Conservation (phyloP, 164 flowering plant genomes). For the Stephania japonica region DNA sequence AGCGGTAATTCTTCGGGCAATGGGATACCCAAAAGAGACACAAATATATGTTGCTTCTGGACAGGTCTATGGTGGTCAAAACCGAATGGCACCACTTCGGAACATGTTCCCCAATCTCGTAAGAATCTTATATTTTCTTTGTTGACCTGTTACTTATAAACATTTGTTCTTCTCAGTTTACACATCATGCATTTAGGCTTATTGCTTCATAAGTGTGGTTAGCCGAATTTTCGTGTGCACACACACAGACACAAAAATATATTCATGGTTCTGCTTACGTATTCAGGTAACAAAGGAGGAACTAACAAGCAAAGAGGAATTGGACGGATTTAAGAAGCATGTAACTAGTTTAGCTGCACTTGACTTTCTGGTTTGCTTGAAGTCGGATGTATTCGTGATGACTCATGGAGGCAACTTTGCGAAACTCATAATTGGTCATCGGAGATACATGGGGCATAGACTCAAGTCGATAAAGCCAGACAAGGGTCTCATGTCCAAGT, state of each 20-base stretch:
- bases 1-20: constrained; percentile 91
- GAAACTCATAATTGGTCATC: constrained; percentile 83
- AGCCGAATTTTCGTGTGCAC: background rate
- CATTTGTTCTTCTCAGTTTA: background rate
- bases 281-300: constrained; percentile 92
- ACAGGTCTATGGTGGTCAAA: constrained; percentile 95
- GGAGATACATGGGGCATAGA: constrained; percentile 90
- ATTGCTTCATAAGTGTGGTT: background rate
- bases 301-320: constrained; percentile 66
- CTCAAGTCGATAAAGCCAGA: constrained; percentile 93
- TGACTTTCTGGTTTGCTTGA: constrained; percentile 91
- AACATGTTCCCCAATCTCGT: constrained; percentile 98
- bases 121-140: constrained; percentile 12
- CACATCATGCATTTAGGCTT: background rate
- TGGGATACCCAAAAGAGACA: constrained; percentile 98
- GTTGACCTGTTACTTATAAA: background rate
- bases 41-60: constrained; percentile 99
- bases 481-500: constrained; percentile 97
- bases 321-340: constrained; percentile 78
- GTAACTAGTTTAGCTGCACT: constrained; percentile 97
- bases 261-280: background rate
- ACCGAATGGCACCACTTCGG: constrained; percentile 96
- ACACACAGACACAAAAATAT: background rate
- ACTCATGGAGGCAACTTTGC: constrained; percentile 99
- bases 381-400: constrained; percentile 97